Percentiles rank a stretch among this genome's conserved stretches.
Conservation (phyloP, 192 early-diverging fungal genomes). For the Kickxella alabastrina region DNA sequence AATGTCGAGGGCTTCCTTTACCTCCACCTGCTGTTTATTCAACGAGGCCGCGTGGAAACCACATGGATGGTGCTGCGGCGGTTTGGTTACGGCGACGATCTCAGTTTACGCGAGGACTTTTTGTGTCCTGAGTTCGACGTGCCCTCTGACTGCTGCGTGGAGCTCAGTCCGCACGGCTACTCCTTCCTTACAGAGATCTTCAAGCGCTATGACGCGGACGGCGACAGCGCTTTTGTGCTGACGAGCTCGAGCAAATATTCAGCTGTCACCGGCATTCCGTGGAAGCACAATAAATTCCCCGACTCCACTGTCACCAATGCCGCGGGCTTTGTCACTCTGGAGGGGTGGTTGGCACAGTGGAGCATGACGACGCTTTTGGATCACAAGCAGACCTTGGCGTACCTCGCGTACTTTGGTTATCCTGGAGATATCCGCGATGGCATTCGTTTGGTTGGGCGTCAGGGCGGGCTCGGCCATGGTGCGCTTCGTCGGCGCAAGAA, state of each 20-base stretch:
- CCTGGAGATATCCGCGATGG: constrained; percentile 85
- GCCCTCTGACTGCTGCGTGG: constrained; percentile 84
- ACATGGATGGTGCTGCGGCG: constrained; percentile 96
- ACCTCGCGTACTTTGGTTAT: constrained; percentile 96
- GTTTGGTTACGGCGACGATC: constrained; percentile 96
- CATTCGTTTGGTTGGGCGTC: constrained; percentile 60
- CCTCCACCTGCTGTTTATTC: constrained; percentile 94
- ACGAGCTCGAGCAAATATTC: no score
- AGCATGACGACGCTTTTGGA: constrained; percentile 97
- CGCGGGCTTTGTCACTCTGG: constrained; percentile 84
- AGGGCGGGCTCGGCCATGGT: constrained; percentile 51
- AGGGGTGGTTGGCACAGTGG: constrained; percentile 99
- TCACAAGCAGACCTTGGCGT: constrained; percentile 83
- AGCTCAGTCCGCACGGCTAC: constrained; percentile 90
- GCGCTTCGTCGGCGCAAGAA: constrained; percentile 69
- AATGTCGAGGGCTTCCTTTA: constrained; percentile 94
- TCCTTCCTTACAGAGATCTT: constrained; percentile 94
- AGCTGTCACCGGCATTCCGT: constrained; percentile 96
- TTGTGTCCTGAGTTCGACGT: constrained; percentile 84
- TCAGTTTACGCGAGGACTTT: constrained; percentile 88
- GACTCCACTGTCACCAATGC: constrained; percentile 89
- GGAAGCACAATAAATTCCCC: constrained; percentile 81
- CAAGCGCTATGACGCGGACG: constrained; percentile 92
- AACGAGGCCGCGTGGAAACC: constrained; percentile 93
- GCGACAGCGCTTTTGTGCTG: constrained; percentile 95